Evolutionary conservation across 805 yeast species (phyloP).

Genomic region (Candida wancherniae): DNA sequence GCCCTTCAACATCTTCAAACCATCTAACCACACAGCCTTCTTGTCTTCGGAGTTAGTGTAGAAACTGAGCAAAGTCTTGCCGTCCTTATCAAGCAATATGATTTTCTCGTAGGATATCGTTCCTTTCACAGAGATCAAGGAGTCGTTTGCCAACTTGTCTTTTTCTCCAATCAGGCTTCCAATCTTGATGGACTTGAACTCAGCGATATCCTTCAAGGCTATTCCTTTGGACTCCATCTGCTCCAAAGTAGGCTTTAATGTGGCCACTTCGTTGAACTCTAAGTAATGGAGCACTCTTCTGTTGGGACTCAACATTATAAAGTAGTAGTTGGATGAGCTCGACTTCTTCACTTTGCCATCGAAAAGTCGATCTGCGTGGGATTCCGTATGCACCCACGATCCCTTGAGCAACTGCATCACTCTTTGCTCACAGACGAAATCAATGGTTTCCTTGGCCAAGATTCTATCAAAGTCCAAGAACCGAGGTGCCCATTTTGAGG

Average conservation of each 20-base stretch:
- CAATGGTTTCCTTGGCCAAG: constrained; percentile 54
- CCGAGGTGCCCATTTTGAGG: constrained; percentile 41
- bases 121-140: constrained; percentile 52
- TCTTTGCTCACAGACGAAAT: constrained; percentile 73
- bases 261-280: constrained; percentile 47
- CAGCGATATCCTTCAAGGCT: constrained; percentile 47
- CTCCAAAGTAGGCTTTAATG: constrained; percentile 52
- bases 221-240: constrained; percentile 49
- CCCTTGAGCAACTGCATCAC: constrained; percentile 69
- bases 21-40: constrained; percentile 75
- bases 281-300: constrained; percentile 56
- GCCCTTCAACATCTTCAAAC: constrained; percentile 48
- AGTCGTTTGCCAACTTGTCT: constrained; percentile 38
- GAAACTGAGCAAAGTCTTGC: constrained; percentile 47
- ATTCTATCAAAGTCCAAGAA: constrained; percentile 46
- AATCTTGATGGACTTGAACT: constrained; percentile 48
- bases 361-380: constrained; percentile 38
- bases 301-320: constrained; percentile 62
- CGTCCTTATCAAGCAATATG: constrained; percentile 41
- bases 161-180: constrained; percentile 39
- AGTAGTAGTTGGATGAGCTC: constrained; percentile 41
- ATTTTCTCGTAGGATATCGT: constrained; percentile 56
- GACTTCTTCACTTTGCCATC: constrained; percentile 15
- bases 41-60: constrained; percentile 67
- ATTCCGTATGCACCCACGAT: constrained; percentile 70